Conservation (phyloP, 768 basidiomycete genomes). For the Fistulinella prunicolor region DNA sequence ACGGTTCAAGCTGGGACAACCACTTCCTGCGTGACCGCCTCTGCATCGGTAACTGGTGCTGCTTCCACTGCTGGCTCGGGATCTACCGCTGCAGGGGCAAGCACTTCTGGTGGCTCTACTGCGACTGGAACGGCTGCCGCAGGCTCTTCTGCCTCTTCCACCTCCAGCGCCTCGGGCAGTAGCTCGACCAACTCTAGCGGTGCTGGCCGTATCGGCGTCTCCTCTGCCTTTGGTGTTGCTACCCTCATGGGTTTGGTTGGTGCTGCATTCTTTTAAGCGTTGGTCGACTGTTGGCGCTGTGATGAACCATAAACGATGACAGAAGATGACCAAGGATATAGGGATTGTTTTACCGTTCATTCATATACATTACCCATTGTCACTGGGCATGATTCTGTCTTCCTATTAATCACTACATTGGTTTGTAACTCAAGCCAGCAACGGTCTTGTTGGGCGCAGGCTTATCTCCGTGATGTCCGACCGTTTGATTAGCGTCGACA, state of each 20-base stretch:
- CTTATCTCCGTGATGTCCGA: too few species aligned
- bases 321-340: constrained; percentile 17
- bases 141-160: not conserved
- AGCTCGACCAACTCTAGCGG: constrained; percentile 29
- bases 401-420: too few species aligned
- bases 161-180: constrained; percentile 23
- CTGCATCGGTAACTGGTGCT: constrained; percentile 4
- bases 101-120: not conserved
- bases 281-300: not conserved
- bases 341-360: constrained; percentile 12
- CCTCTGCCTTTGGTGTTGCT: constrained; percentile 43
- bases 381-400: too few species aligned
- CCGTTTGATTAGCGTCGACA: too few species aligned
- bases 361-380: constrained; percentile 13
- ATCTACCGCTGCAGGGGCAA: not conserved
- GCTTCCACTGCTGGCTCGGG: constrained; percentile 8
- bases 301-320: constrained; percentile 8
- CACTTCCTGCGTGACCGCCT: constrained; percentile 27
- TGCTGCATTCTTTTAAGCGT: constrained; percentile 42
- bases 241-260: constrained; percentile 52
- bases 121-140: not conserved
- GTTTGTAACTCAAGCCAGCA: too few species aligned
- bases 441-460: too few species aligned
- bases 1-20: constrained; percentile 40
- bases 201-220: constrained; percentile 28